A percentile compares a stretch with the other conserved stretches of the same genome.
phyloP scores from a whole-genome alignment of 148 eudicot genomes.

The Rheum nobile region DNA sequence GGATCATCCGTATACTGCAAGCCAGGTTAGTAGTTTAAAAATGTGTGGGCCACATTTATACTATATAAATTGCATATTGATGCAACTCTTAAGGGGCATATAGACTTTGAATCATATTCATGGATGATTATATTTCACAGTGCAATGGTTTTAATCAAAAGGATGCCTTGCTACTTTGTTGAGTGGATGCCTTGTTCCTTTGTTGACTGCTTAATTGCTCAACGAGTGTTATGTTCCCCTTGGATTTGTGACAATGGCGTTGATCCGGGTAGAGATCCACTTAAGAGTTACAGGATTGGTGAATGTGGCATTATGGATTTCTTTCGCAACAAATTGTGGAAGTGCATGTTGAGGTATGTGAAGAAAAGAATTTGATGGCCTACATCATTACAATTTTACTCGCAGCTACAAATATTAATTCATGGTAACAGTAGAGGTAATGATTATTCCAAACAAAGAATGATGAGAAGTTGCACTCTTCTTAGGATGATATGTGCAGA shows the following conservation, averaged over 20 bases:
- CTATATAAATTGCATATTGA: slow-evolving; percentile 62
- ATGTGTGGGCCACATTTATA: slow-evolving; percentile 50
- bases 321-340: too few species aligned
- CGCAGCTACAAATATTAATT: too few species aligned
- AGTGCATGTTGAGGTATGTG: too few species aligned
- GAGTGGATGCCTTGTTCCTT: slow-evolving; percentile 42
- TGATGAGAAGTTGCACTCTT: too few species aligned
- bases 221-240: slow-evolving; percentile 5
- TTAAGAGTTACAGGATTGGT: too few species aligned
- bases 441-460: too few species aligned
- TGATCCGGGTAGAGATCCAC: slow-evolving; percentile 1
- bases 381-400: too few species aligned
- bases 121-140: slow-evolving; percentile 85
- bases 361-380: too few species aligned
- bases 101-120: slow-evolving; percentile 87
- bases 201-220: slow-evolving; percentile 2
- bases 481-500: too few species aligned
- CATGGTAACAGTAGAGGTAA: too few species aligned
- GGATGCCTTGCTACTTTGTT: too few species aligned
- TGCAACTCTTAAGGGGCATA: slow-evolving; percentile 71
- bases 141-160: slow-evolving; percentile 81
- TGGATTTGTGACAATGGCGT: slow-evolving; percentile 10
- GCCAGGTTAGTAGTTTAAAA: slow-evolving; percentile 30
- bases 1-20: slow-evolving; percentile 49
- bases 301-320: too few species aligned